These are phyloP conservation scores for Paramecium sonneborni DNA, from an alignment of 73 alveolate genomes.

Conservation along the genomic window DNA sequence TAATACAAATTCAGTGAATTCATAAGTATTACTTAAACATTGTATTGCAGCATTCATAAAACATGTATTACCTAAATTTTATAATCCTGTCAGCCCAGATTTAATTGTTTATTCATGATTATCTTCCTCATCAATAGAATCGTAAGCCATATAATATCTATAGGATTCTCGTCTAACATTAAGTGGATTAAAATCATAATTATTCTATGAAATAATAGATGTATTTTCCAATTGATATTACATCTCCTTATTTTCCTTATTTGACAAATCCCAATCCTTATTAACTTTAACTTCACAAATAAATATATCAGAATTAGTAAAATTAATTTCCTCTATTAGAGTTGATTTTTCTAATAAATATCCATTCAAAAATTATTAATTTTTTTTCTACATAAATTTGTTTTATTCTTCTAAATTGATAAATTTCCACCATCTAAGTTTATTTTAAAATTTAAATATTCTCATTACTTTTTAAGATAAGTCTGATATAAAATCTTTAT, in stretches of 20 bases:
- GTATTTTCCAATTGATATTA: background rate
- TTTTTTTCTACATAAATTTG: background rate
- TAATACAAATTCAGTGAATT: constrained; percentile 70
- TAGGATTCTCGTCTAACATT: background rate
- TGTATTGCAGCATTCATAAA: constrained; percentile 79
- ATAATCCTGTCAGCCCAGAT: constrained; percentile 77
- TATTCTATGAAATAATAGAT: background rate
- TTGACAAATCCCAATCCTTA: too few species aligned
- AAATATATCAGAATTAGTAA: background rate
- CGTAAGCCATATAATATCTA: background rate
- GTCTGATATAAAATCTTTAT: background rate
- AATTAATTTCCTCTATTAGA: background rate
- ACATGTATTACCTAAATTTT: constrained; percentile 84
- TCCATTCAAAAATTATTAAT: background rate
- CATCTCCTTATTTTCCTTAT: too few species aligned
- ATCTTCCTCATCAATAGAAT: too few species aligned
- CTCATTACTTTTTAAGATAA: background rate
- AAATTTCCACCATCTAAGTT: background rate
- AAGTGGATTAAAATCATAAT: too few species aligned
- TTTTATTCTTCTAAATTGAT: background rate
- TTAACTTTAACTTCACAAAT: background rate
- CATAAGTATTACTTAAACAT: constrained; percentile 80
- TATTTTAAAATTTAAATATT: too few species aligned
- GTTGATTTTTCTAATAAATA: background rate
- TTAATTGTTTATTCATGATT: too few species aligned